Base-by-base conservation (phyloP, 1,284 basidiomycete genomes). In the Sporisorium exsertum region DNA sequence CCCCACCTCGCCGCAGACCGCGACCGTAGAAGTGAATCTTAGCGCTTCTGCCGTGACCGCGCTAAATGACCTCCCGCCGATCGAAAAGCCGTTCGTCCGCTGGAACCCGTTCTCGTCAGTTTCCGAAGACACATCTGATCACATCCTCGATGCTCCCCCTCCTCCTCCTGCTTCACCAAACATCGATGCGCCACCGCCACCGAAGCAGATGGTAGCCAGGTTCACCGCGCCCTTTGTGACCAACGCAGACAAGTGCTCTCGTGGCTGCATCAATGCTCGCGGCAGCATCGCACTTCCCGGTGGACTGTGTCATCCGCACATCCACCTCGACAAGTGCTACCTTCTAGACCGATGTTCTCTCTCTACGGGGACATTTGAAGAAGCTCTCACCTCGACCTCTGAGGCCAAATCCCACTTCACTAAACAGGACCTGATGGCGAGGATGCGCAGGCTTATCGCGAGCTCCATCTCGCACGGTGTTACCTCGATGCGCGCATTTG, bases 251-350 rank as follows among this genome's bases (percentile, higher is more conserved):
- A 5, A 16, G 24, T 35, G 37, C 27, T 42, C 50, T 33, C 64
- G 4, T 5, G 33, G 20, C 8, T 55, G 56, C 53, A 62, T 76
- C 45, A 59, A 76, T 6, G 69, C 57, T 5, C 35, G 32, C 29
- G 62, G 66, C 22, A 59, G 52, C 27, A 49, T 78, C 26, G 32
- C 65, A 27, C 24, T 77, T n/a, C 76, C 76, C 1, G 76, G 76
- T 20, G 77, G 70, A 7, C 60, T 79, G 12, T 61, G 58, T 13
- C 77, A 78, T 46, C 64, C 74, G 5, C 77, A 78, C 67, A 54
- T 78, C 32, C 77, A 78, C 46, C 68, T 78, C 46, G 77, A 78
- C 58, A 78, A 77, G 37, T 60, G 69, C 26, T 78, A 54, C 61
- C 64, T 78, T 9, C 57, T 78, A 26, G 55, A 59, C 18, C 45